These are phyloP conservation scores for Fraxinus baroniana DNA, from an alignment of 305 asterid genomes.

Conservation along the genomic window DNA sequence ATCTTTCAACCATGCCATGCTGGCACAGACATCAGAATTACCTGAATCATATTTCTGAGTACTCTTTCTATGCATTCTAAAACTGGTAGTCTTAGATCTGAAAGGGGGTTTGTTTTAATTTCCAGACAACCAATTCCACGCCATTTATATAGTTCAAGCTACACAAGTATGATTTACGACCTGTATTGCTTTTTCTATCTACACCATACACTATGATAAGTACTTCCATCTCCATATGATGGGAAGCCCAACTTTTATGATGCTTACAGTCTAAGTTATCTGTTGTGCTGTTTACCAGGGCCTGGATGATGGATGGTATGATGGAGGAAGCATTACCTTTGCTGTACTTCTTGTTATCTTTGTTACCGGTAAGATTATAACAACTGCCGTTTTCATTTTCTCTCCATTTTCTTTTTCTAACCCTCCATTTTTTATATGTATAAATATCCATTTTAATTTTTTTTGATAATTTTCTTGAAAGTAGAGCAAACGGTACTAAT, in stretches of 20 bases:
- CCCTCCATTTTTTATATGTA: neutral
- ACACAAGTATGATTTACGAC: conserved; percentile 13
- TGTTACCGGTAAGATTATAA: conserved; percentile 62
- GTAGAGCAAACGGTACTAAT: conserved; percentile 1
- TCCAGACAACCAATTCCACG: neutral
- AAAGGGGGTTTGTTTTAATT: neutral
- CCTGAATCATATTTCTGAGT: neutral
- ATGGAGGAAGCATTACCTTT: conserved; percentile 95
- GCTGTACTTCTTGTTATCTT: conserved; percentile 90
- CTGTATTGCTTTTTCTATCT: neutral
- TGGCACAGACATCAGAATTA: neutral
- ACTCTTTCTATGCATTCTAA: conserved; percentile 10
- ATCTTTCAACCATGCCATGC: conserved; percentile 3
- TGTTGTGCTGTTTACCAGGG: conserved; percentile 48
- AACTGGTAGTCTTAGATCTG: neutral
- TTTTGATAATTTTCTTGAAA: neutral
- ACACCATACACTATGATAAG: conserved; percentile 8
- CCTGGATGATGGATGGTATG: conserved; percentile 83
- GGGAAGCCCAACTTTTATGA: neutral
- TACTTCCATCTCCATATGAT: neutral
- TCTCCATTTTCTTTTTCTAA: neutral
- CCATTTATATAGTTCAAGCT: neutral
- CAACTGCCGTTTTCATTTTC: neutral
- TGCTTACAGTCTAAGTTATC: conserved; percentile 3
- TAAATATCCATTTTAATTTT: neutral